Conservation (phyloP, 805 yeast species). For the Kodamaea nitidulidarum region DNA sequence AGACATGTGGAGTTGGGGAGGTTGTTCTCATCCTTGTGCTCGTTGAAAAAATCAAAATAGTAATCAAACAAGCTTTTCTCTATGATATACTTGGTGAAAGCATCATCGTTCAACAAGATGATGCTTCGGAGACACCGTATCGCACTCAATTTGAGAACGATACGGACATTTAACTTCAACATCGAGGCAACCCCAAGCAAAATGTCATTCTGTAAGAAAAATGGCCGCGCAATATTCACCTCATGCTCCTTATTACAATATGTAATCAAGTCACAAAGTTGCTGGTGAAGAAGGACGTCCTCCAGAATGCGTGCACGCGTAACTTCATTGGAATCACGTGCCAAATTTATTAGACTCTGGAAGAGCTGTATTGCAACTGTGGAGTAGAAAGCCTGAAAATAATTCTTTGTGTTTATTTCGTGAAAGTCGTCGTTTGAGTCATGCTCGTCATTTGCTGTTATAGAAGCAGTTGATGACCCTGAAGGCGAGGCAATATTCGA, state of each 20-base stretch:
- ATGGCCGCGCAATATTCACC: constrained; percentile 51
- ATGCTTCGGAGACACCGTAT: constrained; percentile 65
- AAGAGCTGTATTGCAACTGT: constrained; percentile 59
- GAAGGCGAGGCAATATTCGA: constrained; percentile 38
- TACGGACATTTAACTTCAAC: constrained; percentile 38
- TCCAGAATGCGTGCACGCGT: constrained; percentile 7
- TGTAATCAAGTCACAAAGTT: constrained; percentile 65
- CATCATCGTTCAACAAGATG: constrained; percentile 58
- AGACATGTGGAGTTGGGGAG: constrained; percentile 72
- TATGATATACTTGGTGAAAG: constrained; percentile 54
- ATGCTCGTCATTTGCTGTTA: constrained; percentile 11
- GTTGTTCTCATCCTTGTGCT: constrained; percentile 50
- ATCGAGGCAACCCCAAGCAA: constrained; percentile 53
- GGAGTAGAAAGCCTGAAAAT: constrained; percentile 58
- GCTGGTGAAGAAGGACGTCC: constrained; percentile 48
- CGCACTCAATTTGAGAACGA: constrained; percentile 61
- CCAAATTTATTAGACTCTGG: constrained; percentile 37
- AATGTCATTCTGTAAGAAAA: constrained; percentile 57
- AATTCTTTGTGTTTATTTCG: constrained; percentile 39
- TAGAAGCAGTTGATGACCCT: constrained; percentile 4
- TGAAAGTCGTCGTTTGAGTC: constrained; percentile 19
- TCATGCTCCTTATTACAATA: constrained; percentile 69
- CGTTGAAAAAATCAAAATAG: constrained; percentile 47
- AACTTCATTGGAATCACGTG: background rate
- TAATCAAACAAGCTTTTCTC: constrained; percentile 48